Evolutionary conservation across 1,284 basidiomycete species (phyloP).

Genomic region (Inonotus hispidus): DNA sequence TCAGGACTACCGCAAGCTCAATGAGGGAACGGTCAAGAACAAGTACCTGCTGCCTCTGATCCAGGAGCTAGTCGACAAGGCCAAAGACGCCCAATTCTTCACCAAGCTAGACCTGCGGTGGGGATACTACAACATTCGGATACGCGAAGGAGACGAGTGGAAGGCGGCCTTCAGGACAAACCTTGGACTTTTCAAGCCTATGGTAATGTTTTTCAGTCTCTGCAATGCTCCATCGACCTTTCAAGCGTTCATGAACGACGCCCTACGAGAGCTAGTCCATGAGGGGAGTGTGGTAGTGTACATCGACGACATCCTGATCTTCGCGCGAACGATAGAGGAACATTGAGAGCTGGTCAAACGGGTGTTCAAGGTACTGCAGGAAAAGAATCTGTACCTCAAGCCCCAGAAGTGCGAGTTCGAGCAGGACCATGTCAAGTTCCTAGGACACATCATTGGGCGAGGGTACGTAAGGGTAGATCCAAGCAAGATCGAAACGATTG

Average conservation of each 20-base stretch:
- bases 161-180: neutral
- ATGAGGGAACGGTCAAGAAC: conserved; percentile 34
- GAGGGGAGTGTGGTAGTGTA: neutral
- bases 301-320: neutral
- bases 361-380: neutral
- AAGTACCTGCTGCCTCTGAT: conserved; percentile 34
- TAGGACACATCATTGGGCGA: neutral
- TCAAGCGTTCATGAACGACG: neutral
- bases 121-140: conserved; percentile 27
- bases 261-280: neutral
- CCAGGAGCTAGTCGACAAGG: conserved; percentile 28
- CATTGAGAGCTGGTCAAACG: neutral
- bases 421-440: neutral
- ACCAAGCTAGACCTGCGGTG: conserved; percentile 32
- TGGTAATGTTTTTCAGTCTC: neutral
- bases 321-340: neutral
- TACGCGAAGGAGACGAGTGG: neutral
- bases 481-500: no score
- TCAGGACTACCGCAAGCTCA: conserved; percentile 30
- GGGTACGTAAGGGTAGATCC: no score
- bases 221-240: neutral
- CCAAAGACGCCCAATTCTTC: conserved; percentile 29
- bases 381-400: neutral
- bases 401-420: neutral
- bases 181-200: neutral